Conservation (phyloP, 345 rosid genomes). For the Hibiscus syriacus region DNA sequence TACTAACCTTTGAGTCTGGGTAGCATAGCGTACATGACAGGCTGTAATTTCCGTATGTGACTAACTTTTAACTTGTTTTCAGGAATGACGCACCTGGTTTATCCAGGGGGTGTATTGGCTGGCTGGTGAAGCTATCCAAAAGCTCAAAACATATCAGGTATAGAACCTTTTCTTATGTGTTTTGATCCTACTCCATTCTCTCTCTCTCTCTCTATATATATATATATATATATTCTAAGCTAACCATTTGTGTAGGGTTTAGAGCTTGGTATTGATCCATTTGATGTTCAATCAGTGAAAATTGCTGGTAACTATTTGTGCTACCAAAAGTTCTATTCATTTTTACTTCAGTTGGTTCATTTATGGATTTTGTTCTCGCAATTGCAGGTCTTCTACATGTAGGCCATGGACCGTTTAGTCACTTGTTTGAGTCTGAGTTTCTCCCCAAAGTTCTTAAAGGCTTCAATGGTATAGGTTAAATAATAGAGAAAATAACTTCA, state of each 20-base stretch:
- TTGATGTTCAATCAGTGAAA: slow-evolving; percentile 80
- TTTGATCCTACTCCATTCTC: background rate
- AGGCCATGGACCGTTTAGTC: no score
- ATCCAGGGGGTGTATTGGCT: slow-evolving; percentile 92
- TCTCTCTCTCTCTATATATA: no score
- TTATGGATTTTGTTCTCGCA: slow-evolving; percentile 3
- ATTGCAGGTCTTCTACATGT: slow-evolving; percentile 79
- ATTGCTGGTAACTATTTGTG: slow-evolving; percentile 53
- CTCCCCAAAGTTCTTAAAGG: slow-evolving; percentile 55
- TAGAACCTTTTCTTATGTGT: slow-evolving; percentile 9
- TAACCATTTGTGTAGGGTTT: no score
- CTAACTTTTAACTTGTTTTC: slow-evolving; percentile 13
- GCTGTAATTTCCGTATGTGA: background rate
- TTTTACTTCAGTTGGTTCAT: background rate
- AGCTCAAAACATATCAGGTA: slow-evolving; percentile 59
- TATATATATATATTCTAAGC: no score
- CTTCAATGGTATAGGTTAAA: slow-evolving; percentile 43
- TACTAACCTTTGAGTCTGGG: no score
- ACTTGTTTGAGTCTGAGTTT: slow-evolving; percentile 80
- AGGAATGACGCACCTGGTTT: slow-evolving; percentile 68
- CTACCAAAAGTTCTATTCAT: background rate
- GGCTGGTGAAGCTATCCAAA: slow-evolving; percentile 65
- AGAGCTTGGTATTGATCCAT: slow-evolving; percentile 61
- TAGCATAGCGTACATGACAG: background rate
- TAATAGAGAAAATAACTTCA: no score